Base-by-base conservation (phyloP, 169 alveolate species). In the Babesia microti region DNA sequence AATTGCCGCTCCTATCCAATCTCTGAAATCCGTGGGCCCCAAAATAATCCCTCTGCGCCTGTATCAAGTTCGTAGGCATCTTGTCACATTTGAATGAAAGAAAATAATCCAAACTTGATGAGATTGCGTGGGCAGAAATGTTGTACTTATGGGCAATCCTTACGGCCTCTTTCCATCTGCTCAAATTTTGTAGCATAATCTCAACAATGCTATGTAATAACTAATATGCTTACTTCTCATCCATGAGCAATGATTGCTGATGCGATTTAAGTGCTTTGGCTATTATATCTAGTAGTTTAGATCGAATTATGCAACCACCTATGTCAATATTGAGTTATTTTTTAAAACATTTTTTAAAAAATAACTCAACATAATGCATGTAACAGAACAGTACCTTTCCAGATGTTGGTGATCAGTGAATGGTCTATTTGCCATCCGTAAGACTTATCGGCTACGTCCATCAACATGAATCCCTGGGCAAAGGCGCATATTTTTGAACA, bases 1-100 rank as follows among this genome's bases (percentile, higher is more conserved):
- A 57, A 17, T 55, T 59, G 17, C 88, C 88, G n/a, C 61, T 79
- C 15, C 37, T 44, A 55, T 71, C 87, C 4, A 23, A 51, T 41
- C 83, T 57, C 26, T 59, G 63, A 63, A 70, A 83, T 23, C 75
- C 55, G 59, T 83, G 91, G 3, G 89, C 53, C 9, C 91, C 91
- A 49, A 83, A 83, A 48, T 37, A 72, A 59, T 83, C 91, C 22
- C 91, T 59, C 39, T 83, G 91, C 12, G 89, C 91, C 42, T 83
- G 91, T 7, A 79, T 70, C 41, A 83, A 68, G 50, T 55, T 79
- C 39, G 59, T 59, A 41, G 67, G 85, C 54, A 57, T 53, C 39
- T 59, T 47, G 35, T 17, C 14, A 6, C 52, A 42, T 21, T 17
- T 27, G 1, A 9, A 7, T 12, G 9, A 0, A 0, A 66, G 80